These are phyloP conservation scores for Calvatia gigantea DNA, from an alignment of 768 basidiomycete species.

Conservation along the genomic window DNA sequence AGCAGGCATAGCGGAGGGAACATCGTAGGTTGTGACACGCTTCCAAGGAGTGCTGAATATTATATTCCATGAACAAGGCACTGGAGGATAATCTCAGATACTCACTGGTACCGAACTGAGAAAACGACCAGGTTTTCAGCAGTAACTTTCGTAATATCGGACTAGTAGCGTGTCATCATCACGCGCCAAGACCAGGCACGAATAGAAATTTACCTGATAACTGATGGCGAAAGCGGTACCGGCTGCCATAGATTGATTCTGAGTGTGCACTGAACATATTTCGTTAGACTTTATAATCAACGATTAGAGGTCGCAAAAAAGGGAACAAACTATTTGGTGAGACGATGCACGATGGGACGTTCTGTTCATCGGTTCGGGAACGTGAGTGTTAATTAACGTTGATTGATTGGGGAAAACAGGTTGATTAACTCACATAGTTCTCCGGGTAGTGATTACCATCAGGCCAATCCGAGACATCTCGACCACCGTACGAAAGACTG, in stretches of 20 bases:
- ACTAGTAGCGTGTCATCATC: constrained; percentile 26
- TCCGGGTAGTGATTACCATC: constrained; percentile 42
- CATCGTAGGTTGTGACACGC: constrained; percentile 41
- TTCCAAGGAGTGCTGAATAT: constrained; percentile 48
- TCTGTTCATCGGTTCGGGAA: constrained; percentile 20
- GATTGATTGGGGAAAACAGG: too few species aligned
- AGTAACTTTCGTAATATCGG: constrained; percentile 43
- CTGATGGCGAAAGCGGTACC: constrained; percentile 56
- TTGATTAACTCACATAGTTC: constrained; percentile 36
- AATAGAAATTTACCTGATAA: constrained; percentile 33
- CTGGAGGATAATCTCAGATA: constrained; percentile 3
- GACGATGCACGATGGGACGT: constrained; percentile 39
- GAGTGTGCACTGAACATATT: constrained; percentile 42
- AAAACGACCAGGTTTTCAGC: constrained; percentile 50
- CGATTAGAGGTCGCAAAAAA: neutral
- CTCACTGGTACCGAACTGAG: constrained; percentile 45
- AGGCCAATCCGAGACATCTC: constrained; percentile 38
- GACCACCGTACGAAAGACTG: constrained; percentile 37
- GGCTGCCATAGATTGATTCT: constrained; percentile 47
- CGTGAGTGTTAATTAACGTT: neutral
- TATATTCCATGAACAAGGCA: too few species aligned
- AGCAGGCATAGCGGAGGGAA: constrained; percentile 44
- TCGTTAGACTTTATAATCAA: neutral
- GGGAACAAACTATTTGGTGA: constrained; percentile 42
- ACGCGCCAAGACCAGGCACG: neutral